Percentiles rank a stretch among this genome's conserved stretches.
Evolutionary conservation across 169 alveolate genomes (phyloP).

Genomic region (Eimeria acervulina): DNA sequence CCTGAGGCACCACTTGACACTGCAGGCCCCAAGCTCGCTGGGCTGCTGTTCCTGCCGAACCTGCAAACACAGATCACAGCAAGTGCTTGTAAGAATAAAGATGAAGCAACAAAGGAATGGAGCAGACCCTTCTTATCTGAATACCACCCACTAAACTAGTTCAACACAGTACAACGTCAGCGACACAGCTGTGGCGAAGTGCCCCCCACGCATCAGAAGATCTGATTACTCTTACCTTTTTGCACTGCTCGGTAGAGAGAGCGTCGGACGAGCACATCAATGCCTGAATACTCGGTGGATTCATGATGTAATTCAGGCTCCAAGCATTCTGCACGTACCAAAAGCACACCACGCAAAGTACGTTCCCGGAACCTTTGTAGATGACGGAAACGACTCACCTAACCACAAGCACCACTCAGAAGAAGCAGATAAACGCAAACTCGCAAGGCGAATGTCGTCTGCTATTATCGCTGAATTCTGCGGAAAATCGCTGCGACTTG

Average conservation of each 20-base stretch:
- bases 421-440: not conserved
- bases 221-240: conserved; percentile 66
- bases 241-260: conserved; percentile 77
- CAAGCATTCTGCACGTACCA: conserved; percentile 70
- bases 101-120: not conserved
- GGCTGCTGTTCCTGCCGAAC: conserved; percentile 64
- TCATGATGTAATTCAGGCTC: conserved; percentile 68
- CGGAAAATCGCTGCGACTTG: not conserved
- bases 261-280: conserved; percentile 75
- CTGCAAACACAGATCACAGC: not conserved
- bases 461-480: not conserved
- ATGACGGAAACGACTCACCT: not conserved
- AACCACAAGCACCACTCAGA: not conserved
- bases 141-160: no score
- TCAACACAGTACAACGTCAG: no score
- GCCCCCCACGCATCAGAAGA: not conserved
- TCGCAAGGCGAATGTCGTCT: not conserved
- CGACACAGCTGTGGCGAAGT: no score
- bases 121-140: not conserved
- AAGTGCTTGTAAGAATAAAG: not conserved
- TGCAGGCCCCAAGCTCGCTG: conserved; percentile 83
- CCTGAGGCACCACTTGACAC: conserved; percentile 79
- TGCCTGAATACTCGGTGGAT: conserved; percentile 75
- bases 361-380: not conserved
- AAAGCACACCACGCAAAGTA: not conserved